Conservation (phyloP, 1,139 yeast genomes). For the Debaryomyces coudertii region DNA sequence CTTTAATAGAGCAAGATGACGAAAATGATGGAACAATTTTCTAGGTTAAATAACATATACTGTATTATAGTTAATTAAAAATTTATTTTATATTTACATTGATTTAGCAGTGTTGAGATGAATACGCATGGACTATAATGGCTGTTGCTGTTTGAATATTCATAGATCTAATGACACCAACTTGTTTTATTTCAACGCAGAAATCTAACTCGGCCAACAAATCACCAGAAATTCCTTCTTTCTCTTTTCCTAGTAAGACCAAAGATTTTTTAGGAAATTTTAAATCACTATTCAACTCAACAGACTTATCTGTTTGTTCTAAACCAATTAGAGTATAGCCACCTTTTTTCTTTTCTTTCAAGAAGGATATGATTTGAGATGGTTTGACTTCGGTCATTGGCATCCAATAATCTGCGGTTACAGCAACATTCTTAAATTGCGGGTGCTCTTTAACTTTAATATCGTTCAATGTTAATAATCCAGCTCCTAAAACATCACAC, state of each 20-base stretch:
- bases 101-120: constrained; percentile 66
- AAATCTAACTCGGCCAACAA: constrained; percentile 79
- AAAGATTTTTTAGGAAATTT: constrained; percentile 79
- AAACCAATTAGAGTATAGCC: constrained; percentile 89
- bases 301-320: constrained; percentile 89
- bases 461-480: constrained; percentile 76
- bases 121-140: constrained; percentile 87
- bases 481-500: constrained; percentile 92
- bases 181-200: constrained; percentile 90
- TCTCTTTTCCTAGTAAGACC: constrained; percentile 80
- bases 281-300: constrained; percentile 63
- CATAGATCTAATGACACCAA: constrained; percentile 92
- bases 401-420: constrained; percentile 95
- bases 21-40: constrained; percentile 34
- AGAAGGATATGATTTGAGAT: constrained; percentile 54
- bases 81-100: neutral
- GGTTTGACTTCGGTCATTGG: constrained; percentile 82
- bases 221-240: constrained; percentile 91
- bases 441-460: constrained; percentile 60
- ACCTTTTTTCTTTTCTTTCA: constrained; percentile 65
- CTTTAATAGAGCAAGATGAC: constrained; percentile 42
- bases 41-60: constrained; percentile 14
- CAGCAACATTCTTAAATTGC: constrained; percentile 85
- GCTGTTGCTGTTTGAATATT: constrained; percentile 97
- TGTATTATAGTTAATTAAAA: constrained; percentile 7